Percentiles rank a stretch among this genome's conserved stretches.
phyloP scores from a whole-genome alignment of 495 filamentous ascomycete genomes.

The Eremomyces bilateralis region DNA sequence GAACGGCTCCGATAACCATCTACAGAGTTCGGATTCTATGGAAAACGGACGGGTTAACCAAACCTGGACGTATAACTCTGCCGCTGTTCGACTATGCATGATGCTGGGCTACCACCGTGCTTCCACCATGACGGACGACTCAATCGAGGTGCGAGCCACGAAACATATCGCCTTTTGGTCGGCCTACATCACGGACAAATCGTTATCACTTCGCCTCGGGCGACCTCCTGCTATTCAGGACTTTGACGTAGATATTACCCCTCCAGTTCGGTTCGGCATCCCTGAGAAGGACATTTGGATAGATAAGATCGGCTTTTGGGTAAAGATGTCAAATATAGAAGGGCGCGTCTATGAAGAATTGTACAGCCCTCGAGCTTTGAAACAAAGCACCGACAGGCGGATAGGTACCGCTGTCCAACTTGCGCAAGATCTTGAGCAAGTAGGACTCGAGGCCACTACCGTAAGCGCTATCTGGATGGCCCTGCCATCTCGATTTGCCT shows the following conservation, averaged over 20 bases:
- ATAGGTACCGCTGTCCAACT: conserved; percentile 5
- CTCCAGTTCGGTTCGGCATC: not conserved
- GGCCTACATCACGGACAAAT: conserved; percentile 36
- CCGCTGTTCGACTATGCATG: conserved; percentile 36
- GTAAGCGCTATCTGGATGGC: too few species aligned
- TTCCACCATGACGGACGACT: conserved; percentile 27
- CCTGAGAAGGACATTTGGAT: not conserved
- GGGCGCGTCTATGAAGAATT: conserved; percentile 11
- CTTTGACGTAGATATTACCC: conserved; percentile 40
- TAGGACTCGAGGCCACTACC: too few species aligned
- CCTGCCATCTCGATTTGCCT: too few species aligned
- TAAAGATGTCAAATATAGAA: conserved; percentile 7
- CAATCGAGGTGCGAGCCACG: conserved; percentile 15
- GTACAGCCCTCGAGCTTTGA: conserved; percentile 12
- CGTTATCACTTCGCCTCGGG: conserved; percentile 38
- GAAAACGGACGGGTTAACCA: too few species aligned
- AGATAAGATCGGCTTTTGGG: conserved; percentile 8
- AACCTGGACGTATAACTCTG: conserved; percentile 35
- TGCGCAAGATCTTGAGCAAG: too few species aligned
- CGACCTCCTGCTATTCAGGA: conserved; percentile 38
- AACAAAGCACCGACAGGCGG: conserved; percentile 4
- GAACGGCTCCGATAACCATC: too few species aligned
- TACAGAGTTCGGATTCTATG: too few species aligned
- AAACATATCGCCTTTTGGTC: conserved; percentile 35
- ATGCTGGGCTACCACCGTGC: conserved; percentile 41